Base-by-base conservation (phyloP, 176 grass and related monocot genomes). In the Hordeum marinum region DNA sequence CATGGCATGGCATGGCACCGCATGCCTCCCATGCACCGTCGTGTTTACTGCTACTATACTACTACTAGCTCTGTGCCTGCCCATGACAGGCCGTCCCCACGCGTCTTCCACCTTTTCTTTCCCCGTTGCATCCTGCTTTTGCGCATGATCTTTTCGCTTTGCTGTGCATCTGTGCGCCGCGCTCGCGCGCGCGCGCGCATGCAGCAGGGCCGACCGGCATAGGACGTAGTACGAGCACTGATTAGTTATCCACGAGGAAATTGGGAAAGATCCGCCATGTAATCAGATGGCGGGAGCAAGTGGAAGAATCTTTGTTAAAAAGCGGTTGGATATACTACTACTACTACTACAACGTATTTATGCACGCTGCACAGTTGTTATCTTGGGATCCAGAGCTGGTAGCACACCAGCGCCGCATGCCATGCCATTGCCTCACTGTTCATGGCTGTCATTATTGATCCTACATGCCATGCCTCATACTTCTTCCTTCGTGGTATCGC, bases 271-370 rank as follows among this genome's bases (percentile, higher is more conserved):
- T 90, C 35, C 80, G 58, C 65, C 75, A 62, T 80, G 80, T 41
- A 63, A 87, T 29, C 45, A 17, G 54, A 57, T 7, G 54, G 43
- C 46, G 21, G 21, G 34, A 79, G 73, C 77, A 64, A 31, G 31
- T 66, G 21, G 46, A 80, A 87, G 68, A 87, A 91, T 87, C 85
- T 84, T 87, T 90, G 75, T 62, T 60, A 40, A 67, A 74, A 76
- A 76, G 76, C 48, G 60, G 27, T 63, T 69, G 75, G 55, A 50
- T 52, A 52, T 52, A 52, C 5, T n/a, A 63, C 40, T 68, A n/a
- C n/a, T 59, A 32, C 25, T 21, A 68, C 62, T 31, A 17, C 25
- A 9, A 27, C 29, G 29, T 29, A 29, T 62, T 25, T 69, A 64
- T 90, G 72, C 80, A 5, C 80, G 14, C 80, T 75, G 64, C 10